Evolutionary conservation across 2,329 filamentous ascomycete species (phyloP).

Genomic region (Pseudophaeomoniella oleicola): DNA sequence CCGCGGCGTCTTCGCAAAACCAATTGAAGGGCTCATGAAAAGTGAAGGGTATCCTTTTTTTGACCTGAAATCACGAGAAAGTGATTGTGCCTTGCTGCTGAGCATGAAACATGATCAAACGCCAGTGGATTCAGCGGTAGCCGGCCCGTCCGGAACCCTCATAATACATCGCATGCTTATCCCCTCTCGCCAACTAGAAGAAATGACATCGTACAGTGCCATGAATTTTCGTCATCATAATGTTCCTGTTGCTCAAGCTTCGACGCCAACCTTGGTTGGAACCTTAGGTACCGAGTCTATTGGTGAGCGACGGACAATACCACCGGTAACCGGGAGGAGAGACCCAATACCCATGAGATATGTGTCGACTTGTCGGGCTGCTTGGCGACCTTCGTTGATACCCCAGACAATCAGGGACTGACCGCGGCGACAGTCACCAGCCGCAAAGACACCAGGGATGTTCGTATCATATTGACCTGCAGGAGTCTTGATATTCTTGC

Average conservation of each 20-base stretch:
- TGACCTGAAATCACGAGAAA: too few relatives aligned
- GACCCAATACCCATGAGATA: conserved; percentile 66
- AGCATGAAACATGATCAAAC: neutral
- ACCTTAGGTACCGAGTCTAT: conserved; percentile 23
- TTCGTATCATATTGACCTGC: conserved; percentile 81
- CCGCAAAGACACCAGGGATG: conserved; percentile 76
- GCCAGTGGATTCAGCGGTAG: neutral
- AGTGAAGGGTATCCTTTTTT: neutral
- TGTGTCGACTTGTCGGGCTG: conserved; percentile 79
- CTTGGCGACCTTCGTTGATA: conserved; percentile 92
- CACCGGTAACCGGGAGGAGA: conserved; percentile 75
- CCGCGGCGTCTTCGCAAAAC: too few relatives aligned
- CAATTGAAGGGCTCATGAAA: neutral
- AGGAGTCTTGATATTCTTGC: conserved; percentile 93
- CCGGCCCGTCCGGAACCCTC: too few relatives aligned
- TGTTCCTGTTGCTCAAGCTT: neutral
- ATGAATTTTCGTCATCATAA: neutral
- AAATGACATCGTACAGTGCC: neutral
- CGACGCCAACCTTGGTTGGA: neutral
- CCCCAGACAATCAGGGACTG: conserved; percentile 97
- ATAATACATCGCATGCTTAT: neutral
- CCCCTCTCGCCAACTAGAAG: neutral
- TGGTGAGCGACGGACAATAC: conserved; percentile 71
- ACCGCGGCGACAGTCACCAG: conserved; percentile 86
- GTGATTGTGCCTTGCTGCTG: too few relatives aligned